Evolutionary conservation across 2,329 filamentous ascomycete genomes (phyloP), one percentile per base, ranked within the genome.

Genomic region (Ophiostoma angusticollis): DNA sequence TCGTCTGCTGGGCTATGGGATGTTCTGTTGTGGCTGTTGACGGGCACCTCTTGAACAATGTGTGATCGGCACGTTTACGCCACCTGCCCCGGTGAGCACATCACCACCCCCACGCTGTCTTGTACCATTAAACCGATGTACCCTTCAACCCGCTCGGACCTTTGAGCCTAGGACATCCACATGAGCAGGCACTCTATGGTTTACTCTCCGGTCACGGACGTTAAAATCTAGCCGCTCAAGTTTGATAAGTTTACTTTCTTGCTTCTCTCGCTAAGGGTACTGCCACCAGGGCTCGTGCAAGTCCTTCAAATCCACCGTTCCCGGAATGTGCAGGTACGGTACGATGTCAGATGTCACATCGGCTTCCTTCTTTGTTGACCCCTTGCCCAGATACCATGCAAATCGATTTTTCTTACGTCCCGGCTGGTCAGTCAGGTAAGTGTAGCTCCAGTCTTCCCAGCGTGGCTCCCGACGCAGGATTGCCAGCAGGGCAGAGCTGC

Each of bases 281-380:
- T 66, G 64, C 66, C 70, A 82, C 80, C 80, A 85, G 14, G 65
- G 66, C 62, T 85, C 80, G 52, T 84, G 72, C 37, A 80, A 52
- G 31, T 72, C 65, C 46, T 66, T 64, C 44, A 84, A 55, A 51
- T 83, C 73, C 29, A 77, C 62, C 24, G 70, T 61, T 25, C 63
- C 64, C 0, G 70, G 70, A 22, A 66, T 49, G 46, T 60, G 69
- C 40, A 62, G 57, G 38, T 64, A 65, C 37, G 58, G 59, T 0
- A 52, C 59, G 45, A 59, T 53, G 44, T 67, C 63, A 2, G 58
- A 53, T 2, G 53, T 58, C 0, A 53, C 45, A 39, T 63, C 59
- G 22, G 54, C 49, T 47, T 66, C 63, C 0, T 54, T 56, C 43
- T 59, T 56, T 16, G 60, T 65, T 44, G 58, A 58, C 3, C 65